Base-by-base conservation (phyloP, 2,329 filamentous ascomycete genomes). In the Trichoderma cornu-damae region DNA sequence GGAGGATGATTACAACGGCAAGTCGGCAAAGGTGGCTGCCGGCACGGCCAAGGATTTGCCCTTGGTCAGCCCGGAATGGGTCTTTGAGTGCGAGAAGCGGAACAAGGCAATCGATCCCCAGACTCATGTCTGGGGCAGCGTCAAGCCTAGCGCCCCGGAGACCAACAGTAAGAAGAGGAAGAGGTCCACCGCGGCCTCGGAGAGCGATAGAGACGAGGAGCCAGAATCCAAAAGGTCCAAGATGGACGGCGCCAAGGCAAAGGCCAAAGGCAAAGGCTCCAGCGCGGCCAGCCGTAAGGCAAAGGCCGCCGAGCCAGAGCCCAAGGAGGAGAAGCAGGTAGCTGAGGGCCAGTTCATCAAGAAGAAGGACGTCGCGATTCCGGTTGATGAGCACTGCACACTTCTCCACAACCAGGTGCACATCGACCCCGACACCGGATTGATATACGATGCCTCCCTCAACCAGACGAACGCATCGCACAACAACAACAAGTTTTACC, bases 401-500 rank as follows among this genome's bases (percentile, higher is more conserved):
- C 64, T 75, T 2, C 6, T 58, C 9, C 67, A 64, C 12, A 76
- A 73, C 38, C 66, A 72, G 16, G 89, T 95, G 30, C 85, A 87
- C 66, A 81, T 93, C 57, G 86, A 86, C 60, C 72, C 79, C 1
- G 71, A 79, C 37, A 62, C 65, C 18, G 83, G 84, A 18, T 72
- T 87, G 56, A 89, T 93, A 47, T 93, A 83, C 69, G 90, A 95
- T 67, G 89, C 88, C 0, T 85, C 87, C 0, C 75, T 95, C 44
- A 94, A 92, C 63, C 87, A 92, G 68, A 88, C 89, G 9, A 88
- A 90, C 63, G 76, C 88, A 0, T 73, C 76, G 0, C 72, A 79
- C 46, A 94, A 93, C 67, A 88, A 88, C 70, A 93, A 94, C 70
- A 94, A 94, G 63, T 93, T 92, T 69, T 93, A 92, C 66, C 82